A percentile compares a stretch with the other conserved stretches of the same genome.
These are phyloP conservation scores for Gossypium anomalum DNA, from an alignment of 345 rosid genomes.

Conservation along the genomic window DNA sequence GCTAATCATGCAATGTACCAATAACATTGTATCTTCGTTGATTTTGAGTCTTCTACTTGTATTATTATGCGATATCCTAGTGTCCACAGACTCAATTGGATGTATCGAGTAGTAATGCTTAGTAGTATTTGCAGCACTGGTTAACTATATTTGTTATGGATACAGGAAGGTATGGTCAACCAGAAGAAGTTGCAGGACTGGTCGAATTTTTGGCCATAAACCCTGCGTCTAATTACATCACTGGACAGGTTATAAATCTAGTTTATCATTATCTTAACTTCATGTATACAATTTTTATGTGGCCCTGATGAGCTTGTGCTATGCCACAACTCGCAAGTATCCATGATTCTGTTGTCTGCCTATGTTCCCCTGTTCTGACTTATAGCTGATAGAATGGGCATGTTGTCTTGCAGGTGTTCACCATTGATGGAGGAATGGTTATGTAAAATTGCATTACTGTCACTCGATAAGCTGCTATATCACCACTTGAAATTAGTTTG, in stretches of 20 bases:
- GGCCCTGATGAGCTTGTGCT: not conserved
- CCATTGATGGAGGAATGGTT: constrained; percentile 97
- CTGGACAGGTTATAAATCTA: constrained; percentile 68
- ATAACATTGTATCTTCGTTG: not conserved
- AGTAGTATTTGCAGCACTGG: not conserved
- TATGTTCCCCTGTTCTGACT: not conserved
- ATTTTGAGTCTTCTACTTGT: not conserved
- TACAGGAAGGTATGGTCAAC: constrained; percentile 93
- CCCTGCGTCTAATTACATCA: constrained; percentile 86
- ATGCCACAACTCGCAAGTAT: not conserved
- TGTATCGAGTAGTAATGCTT: not conserved
- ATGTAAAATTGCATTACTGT: constrained; percentile 35
- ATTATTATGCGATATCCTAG: not conserved
- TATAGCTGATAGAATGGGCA: not conserved
- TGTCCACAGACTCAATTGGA: constrained; percentile 2
- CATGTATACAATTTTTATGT: not conserved
- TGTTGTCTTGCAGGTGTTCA: constrained; percentile 53
- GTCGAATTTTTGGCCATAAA: constrained; percentile 91
- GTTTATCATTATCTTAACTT: constrained; percentile 5
- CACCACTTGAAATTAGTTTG: not conserved
- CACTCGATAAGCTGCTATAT: not conserved
- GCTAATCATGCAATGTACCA: constrained; percentile 1
- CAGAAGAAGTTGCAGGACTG: constrained; percentile 97
- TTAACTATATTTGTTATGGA: constrained; percentile 10
- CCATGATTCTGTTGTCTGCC: not conserved